phyloP scores from a whole-genome alignment of 805 yeast genomes.

The Dipodascopsis uninucleata region DNA sequence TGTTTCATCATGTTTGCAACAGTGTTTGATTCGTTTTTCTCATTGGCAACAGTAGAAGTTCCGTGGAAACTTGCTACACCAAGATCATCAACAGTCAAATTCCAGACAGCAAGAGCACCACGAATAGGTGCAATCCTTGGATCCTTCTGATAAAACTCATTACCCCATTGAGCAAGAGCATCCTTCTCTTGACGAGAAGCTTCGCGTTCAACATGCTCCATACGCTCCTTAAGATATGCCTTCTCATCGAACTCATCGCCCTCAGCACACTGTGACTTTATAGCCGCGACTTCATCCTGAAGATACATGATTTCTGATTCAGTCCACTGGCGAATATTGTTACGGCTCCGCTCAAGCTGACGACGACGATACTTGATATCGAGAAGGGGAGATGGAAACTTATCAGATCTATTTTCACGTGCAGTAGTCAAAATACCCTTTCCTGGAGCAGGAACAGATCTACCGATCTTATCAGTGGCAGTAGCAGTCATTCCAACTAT shows the following conservation, averaged over 20 bases:
- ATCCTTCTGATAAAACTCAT: conserved; percentile 84
- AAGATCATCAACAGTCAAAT: conserved; percentile 88
- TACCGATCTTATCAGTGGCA: conserved; percentile 97
- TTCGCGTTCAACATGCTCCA: conserved; percentile 83
- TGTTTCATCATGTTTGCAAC: conserved; percentile 90
- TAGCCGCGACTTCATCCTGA: conserved; percentile 62
- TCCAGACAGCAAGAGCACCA: conserved; percentile 93
- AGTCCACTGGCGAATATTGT: conserved; percentile 78
- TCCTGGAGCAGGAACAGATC: conserved; percentile 99
- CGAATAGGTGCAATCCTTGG: conserved; percentile 94
- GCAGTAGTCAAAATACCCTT: conserved; percentile 98
- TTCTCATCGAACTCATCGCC: conserved; percentile 47
- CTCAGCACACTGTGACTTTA: conserved; percentile 40
- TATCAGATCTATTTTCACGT: conserved; percentile 81
- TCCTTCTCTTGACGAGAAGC: conserved; percentile 78
- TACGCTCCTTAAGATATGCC: conserved; percentile 69
- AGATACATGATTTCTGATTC: conserved; percentile 72
- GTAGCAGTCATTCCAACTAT: conserved; percentile 91
- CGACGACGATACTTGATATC: conserved; percentile 90
- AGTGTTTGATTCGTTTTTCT: conserved; percentile 94
- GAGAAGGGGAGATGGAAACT: conserved; percentile 74
- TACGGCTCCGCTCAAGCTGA: conserved; percentile 75
- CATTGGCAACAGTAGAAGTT: conserved; percentile 97
- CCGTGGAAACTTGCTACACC: conserved; percentile 99
- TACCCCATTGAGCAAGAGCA: conserved; percentile 93